Base-by-base conservation (phyloP, 306 rosid genomes). In the Cucumis cinereus region DNA sequence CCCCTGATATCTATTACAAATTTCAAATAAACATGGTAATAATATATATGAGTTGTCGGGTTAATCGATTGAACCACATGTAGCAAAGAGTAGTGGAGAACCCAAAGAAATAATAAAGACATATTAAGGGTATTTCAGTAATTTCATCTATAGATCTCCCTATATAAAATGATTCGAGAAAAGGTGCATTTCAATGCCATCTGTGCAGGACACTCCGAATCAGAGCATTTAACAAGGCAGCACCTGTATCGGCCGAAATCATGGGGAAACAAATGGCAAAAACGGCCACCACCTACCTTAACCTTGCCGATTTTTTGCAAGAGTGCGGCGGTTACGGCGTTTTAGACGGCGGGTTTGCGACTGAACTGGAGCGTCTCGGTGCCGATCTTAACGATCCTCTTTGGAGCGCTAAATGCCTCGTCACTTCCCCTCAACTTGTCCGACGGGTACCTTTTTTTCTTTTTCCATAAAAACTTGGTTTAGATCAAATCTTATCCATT, bases 341-440 rank as follows among this genome's bases (percentile, higher is more conserved):
- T 13, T 45, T 89, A 15, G 98, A 94, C 59, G 97, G 98, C 35
- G 98, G 98, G 11, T 94, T 90, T 26, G 97, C 93, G 5, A 94
- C 97, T 0, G 98, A 94, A 83, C 91, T 94, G 7, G 96, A 94
- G 83, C 88, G 97, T 23, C 97, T 85, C 24, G 98, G 97, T 0
- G 96, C 96, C 26, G 93, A 94, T 80, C 91, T 94, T 45, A 78
- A 91, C 74, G 98, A 94, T 77, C 90, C 96, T 73, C 90, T 94
- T 3, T 94, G 98, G 98, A 91, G 98, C 83, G 94, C 97, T 81
- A 94, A 89, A 81, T 94, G 97, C 87, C 97, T 94, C 40, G 33
- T 91, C 62, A 81, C 56, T 35, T 90, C 97, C 0, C 85, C 98
- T 4, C 95, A 94, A 38, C 94, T 94, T 23, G 88, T 91, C 40